Base-by-base conservation (phyloP, 306 rosid species). In the Abrus pulchellus region DNA sequence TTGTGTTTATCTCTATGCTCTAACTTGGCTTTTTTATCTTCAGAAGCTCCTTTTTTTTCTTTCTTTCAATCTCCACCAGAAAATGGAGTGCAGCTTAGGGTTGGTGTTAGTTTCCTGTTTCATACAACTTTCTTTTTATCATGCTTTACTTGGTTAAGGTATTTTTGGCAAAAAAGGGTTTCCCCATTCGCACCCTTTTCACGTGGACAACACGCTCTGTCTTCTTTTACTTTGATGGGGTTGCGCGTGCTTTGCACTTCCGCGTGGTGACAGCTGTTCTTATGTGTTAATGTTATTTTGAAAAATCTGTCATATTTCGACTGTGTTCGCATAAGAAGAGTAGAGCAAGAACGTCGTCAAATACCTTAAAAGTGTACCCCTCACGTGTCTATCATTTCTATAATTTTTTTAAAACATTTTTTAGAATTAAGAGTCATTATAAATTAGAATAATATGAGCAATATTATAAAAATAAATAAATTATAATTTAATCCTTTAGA, bases 71-170 rank as follows among this genome's bases (percentile, higher is more conserved):
- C 74, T 73, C 60, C 57, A 84, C 88, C 83, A 79, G 76, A 73
- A 86, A 83, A 83, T 80, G 84, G 69, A 68, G 65, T 65, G 74
- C 34, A 81, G 56, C 72, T 79, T 86, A 86, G 93, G 94, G 92
- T 84, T 92, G 86, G 85, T 68, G 82, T 76, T 87, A 38, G 71
- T 83, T 91, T 85, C 94, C 69, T 80, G 83, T 87, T 91, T 84
- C 86, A 67, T 86, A 84, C 82, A 79, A 84, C 68, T 71, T 75
- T 75, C 85, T 82, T 82, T 83, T 52, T 43, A 65, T 80, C 50
- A 38, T 72, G 74, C 76, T 52, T 70, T 33, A 3, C 55, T 56
- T 33, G 60, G 67, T 55, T 40, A 32, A 3, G 72, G 9, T 62
- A 55, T 77, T 71, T 83, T 68, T 62, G 60, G 86, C 45, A 54